Evolutionary conservation across 495 filamentous ascomycete species (phyloP).

Genomic region (Lophiotrema nucula): DNA sequence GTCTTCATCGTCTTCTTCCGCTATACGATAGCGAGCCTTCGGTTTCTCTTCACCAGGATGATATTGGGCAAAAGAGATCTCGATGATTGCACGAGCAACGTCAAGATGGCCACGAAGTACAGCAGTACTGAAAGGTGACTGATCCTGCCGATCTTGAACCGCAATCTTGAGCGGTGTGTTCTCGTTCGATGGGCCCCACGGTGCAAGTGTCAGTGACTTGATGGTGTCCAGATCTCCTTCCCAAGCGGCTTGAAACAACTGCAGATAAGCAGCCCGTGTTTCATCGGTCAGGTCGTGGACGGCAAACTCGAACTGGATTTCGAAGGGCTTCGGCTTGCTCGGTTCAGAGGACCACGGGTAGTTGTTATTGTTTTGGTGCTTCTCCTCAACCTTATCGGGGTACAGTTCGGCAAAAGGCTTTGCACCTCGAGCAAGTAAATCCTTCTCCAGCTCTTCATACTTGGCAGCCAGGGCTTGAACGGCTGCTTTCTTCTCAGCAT

Average conservation of each 20-base stretch:
- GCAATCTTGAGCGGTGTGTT: slow-evolving; percentile 62
- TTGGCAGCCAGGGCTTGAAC: slow-evolving; percentile 49
- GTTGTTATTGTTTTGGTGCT: slow-evolving; percentile 28
- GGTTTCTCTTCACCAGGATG: slow-evolving; percentile 42
- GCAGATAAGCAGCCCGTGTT: slow-evolving; percentile 55
- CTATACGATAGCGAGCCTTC: slow-evolving; percentile 11
- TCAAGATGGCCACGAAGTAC: slow-evolving; percentile 60
- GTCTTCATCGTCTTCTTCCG: slow-evolving; percentile 47
- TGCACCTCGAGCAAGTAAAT: slow-evolving; percentile 55
- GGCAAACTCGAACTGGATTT: slow-evolving; percentile 43
- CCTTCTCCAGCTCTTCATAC: slow-evolving; percentile 53
- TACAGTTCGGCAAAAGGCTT: slow-evolving; percentile 65
- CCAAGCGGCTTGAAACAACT: slow-evolving; percentile 69
- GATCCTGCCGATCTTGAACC: slow-evolving; percentile 47
- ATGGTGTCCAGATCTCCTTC: slow-evolving; percentile 60
- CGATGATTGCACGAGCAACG: slow-evolving; percentile 61
- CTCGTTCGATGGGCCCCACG: slow-evolving; percentile 44
- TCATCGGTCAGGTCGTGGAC: slow-evolving; percentile 52
- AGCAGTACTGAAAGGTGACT: slow-evolving; percentile 63
- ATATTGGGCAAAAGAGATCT: slow-evolving; percentile 67
- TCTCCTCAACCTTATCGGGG: slow-evolving; percentile 44
- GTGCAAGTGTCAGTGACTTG: slow-evolving; percentile 52
- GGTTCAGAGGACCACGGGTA: not conserved
- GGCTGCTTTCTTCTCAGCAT: slow-evolving; percentile 52
- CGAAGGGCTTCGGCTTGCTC: slow-evolving; percentile 43